phyloP scores from a whole-genome alignment of 805 yeast genomes.

The Blastobotrys americana region DNA sequence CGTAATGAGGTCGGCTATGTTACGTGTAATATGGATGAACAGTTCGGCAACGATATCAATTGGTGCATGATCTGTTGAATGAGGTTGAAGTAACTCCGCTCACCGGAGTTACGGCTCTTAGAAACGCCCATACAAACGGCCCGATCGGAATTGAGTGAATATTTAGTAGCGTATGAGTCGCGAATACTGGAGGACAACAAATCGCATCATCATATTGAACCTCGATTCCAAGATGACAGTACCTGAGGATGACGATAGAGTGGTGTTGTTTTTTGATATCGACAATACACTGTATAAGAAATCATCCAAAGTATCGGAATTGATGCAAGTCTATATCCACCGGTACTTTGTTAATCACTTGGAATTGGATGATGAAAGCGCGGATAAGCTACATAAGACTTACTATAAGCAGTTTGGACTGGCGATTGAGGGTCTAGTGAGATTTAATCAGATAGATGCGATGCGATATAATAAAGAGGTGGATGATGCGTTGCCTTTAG shows the following conservation, averaged over 20 bases:
- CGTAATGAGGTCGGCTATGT: no score
- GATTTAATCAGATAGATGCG: conserved; percentile 66
- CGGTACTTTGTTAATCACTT: conserved; percentile 65
- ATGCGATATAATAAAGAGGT: conserved; percentile 80
- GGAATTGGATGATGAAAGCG: conserved; percentile 60
- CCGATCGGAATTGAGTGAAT: no score
- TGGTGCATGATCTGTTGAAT: no score
- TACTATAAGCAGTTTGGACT: conserved; percentile 86
- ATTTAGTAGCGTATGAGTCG: no score
- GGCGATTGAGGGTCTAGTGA: conserved; percentile 81
- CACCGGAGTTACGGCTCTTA: no score
- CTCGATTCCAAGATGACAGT: not conserved
- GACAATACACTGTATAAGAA: conserved; percentile 75
- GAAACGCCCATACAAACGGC: no score
- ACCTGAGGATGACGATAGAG: conserved; percentile 12
- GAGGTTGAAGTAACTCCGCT: no score
- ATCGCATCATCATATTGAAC: no score
- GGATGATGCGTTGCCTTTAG: conserved; percentile 87
- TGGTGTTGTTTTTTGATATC: conserved; percentile 74
- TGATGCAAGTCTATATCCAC: conserved; percentile 84
- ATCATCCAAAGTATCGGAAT: conserved; percentile 67
- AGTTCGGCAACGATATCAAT: no score
- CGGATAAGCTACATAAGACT: conserved; percentile 57
- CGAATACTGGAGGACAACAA: no score
- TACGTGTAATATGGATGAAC: no score